Evolutionary conservation across 2,329 filamentous ascomycete genomes (phyloP), one percentile per base, ranked within the genome.

Genomic region (Cyclaneusma minus): DNA sequence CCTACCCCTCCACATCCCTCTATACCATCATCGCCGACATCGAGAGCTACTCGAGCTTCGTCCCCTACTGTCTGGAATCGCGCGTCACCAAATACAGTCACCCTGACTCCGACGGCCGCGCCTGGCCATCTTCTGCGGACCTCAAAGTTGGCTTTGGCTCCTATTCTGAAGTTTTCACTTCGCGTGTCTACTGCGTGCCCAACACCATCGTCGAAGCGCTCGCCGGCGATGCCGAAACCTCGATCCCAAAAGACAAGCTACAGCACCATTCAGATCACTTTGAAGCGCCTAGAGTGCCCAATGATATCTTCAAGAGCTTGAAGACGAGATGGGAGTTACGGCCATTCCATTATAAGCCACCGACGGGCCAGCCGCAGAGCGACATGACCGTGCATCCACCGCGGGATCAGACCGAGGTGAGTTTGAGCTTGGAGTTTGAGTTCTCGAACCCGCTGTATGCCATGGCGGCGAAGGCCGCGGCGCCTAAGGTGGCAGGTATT

Each of bases 381-480:
- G 33, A 37, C 29, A 44, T 35, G 16, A 36, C 36, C 18, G 19
- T 35, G 28, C 36, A 35, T 19, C 35, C 36, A 10, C 28, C 38
- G 42, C 42, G 45, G 29, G 46, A 62, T 16, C 62, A 62, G 54
- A 91, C 83, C 4, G 68, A 79, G 41, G 82, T 95, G 9, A 62
- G 68, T 39, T 54, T 98, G 39, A 60, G 63, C 30, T 75, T 98
- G 39, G 67, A 74, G 35, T 94, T 85, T 49, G 69, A 76, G 49
- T 94, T 98, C 48, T 64, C 70, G 40, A 95, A 85, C 52, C 82
- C 85, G n/a, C 49, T 93, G 30, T 91, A 94, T 55, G 75, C 73
- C 21, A 71, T 79, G 12, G 60, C 94, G 45, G 89, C 85, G 48
- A 65, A 72, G 19, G 76, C 80, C 17, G 74, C 89, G 13, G 82